Conservation (phyloP, 2,329 filamentous ascomycete species). For the Fulvia fulva region DNA sequence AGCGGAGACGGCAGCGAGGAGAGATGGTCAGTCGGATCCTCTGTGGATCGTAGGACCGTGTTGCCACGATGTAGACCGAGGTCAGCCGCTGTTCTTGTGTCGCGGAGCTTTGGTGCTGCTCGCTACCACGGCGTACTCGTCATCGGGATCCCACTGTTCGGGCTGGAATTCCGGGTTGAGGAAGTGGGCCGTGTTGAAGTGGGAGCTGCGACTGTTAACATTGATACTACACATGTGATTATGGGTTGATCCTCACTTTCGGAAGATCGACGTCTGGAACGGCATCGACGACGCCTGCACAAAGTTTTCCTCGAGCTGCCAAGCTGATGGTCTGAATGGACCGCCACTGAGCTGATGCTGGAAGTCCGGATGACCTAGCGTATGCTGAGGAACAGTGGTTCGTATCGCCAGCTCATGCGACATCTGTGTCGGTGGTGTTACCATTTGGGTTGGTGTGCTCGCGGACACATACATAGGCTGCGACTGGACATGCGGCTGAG, state of each 20-base stretch:
- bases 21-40: constrained; percentile 16
- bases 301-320: constrained; percentile 43
- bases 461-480: constrained; percentile 26
- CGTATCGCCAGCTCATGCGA: constrained; percentile 30
- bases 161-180: constrained; percentile 51
- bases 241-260: constrained; percentile 31
- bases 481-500: constrained; percentile 29
- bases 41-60: constrained; percentile 43
- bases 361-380: constrained; percentile 20
- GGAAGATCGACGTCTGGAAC: constrained; percentile 49
- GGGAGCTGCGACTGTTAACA: constrained; percentile 38
- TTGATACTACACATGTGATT: background rate
- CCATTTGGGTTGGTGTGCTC: constrained; percentile 26
- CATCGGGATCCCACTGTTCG: constrained; percentile 49
- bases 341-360: constrained; percentile 32
- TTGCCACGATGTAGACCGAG: constrained; percentile 42
- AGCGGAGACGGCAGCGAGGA: constrained; percentile 15
- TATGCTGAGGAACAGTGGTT: constrained; percentile 22
- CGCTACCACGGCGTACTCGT: constrained; percentile 39
- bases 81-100: constrained; percentile 33
- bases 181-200: constrained; percentile 51
- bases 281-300: constrained; percentile 37
- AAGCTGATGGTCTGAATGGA: constrained; percentile 45
- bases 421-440: constrained; percentile 29
- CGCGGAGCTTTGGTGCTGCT: constrained; percentile 26